Evolutionary conservation across 1,139 yeast genomes (phyloP).

Genomic region (Fermentozyma sake): DNA sequence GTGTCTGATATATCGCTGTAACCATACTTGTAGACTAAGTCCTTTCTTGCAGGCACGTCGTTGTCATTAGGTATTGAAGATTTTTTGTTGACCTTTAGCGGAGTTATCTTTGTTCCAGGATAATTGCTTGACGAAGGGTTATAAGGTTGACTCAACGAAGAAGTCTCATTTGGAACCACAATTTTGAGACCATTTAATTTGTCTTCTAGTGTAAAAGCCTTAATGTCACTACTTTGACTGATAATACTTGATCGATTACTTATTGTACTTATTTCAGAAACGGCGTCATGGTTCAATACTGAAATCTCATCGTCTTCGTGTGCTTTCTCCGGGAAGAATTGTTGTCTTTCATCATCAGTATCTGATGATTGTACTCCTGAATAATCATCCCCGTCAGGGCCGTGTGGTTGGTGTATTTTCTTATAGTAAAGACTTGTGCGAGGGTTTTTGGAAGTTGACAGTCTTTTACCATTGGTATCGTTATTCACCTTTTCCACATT

Average conservation of each 20-base stretch:
- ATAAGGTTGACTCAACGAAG: constrained; percentile 1
- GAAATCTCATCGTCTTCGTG: constrained; percentile 1
- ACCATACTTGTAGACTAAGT: constrained; percentile 19
- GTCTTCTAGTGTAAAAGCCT: too few relatives aligned
- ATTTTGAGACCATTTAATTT: too few relatives aligned
- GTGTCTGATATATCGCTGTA: too few relatives aligned
- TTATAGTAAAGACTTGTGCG: constrained; percentile 33
- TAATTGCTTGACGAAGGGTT: not conserved
- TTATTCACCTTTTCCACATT: constrained; percentile 25
- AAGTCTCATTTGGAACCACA: constrained; percentile 2
- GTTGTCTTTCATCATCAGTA: constrained; percentile 4
- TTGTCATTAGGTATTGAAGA: too few relatives aligned
- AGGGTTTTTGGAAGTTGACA: constrained; percentile 7
- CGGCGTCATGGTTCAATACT: constrained; percentile 2
- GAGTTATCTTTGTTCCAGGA: constrained; percentile 4
- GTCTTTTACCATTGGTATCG: constrained; percentile 7
- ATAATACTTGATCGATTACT: constrained; percentile 24
- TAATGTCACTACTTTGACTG: constrained; percentile 9
- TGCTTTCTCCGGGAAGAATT: not conserved
- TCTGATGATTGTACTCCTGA: constrained; percentile 1
- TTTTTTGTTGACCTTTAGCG: constrained; percentile 16
- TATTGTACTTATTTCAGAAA: constrained; percentile 21
- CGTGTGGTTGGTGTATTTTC: constrained; percentile 20
- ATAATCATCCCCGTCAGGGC: constrained; percentile 5
- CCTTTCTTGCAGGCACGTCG: constrained; percentile 31